Evolutionary conservation across 306 rosid genomes (phyloP).

Genomic region (Prunus mira): DNA sequence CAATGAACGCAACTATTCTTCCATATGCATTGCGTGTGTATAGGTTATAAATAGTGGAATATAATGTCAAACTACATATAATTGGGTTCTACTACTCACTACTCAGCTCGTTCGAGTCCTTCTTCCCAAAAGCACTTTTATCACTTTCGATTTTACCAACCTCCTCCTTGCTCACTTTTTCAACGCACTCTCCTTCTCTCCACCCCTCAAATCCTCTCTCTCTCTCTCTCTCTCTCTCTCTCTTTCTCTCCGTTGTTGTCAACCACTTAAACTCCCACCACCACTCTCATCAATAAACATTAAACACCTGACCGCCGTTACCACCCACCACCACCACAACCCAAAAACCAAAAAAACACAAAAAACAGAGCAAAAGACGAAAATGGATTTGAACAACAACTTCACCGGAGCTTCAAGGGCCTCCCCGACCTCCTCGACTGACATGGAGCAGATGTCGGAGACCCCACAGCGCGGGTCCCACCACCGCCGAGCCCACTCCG

Average conservation of each 20-base stretch:
- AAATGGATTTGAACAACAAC: slow-evolving; percentile 5
- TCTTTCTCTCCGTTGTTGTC: neutral
- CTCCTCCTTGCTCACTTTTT: neutral
- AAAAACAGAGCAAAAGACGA: neutral
- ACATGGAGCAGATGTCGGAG: slow-evolving; percentile 74
- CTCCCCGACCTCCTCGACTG: slow-evolving; percentile 30
- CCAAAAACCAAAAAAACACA: neutral
- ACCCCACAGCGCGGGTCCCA: slow-evolving; percentile 61
- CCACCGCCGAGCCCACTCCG: slow-evolving; percentile 96
- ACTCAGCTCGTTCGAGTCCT: neutral
- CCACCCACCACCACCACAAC: neutral
- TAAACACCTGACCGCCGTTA: neutral
- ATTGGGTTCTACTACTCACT: neutral
- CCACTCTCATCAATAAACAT: neutral
- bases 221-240: neutral
- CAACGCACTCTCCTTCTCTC: slow-evolving; percentile 6
- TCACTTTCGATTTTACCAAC: neutral
- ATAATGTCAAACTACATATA: neutral
- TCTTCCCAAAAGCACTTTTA: neutral
- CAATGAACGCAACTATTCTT: no score
- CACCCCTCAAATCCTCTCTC: neutral
- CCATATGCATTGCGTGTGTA: neutral
- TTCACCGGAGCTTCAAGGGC: neutral
- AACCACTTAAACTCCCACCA: neutral
- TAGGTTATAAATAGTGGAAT: neutral